Conservation (phyloP, 1,284 basidiomycete genomes). For the Sanghuangporus baumii region DNA sequence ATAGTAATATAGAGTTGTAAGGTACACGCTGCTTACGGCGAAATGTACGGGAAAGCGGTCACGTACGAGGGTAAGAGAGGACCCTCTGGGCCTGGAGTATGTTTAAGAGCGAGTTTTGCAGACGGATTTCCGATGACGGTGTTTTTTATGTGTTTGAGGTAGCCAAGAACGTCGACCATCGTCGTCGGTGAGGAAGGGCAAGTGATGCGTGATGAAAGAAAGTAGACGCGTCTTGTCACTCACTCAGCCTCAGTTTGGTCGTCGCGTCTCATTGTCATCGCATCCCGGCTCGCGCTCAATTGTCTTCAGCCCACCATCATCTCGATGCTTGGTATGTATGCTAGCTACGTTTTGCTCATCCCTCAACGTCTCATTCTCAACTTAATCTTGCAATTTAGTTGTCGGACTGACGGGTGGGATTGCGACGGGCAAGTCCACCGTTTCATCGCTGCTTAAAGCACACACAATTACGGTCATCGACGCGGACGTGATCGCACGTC, state of each 20-base stretch:
- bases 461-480: constrained; percentile 81
- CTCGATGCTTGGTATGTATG: neutral
- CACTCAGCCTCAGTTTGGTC: too few relatives aligned
- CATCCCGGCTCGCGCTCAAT: too few relatives aligned
- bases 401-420: constrained; percentile 96
- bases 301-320: too few relatives aligned
- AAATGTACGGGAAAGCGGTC: neutral
- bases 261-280: too few relatives aligned
- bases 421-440: constrained; percentile 94
- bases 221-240: neutral
- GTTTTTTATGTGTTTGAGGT: constrained; percentile 64
- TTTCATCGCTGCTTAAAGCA: constrained; percentile 67
- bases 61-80: constrained; percentile 9
- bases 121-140: constrained; percentile 68
- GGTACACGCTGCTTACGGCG: neutral
- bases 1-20: neutral
- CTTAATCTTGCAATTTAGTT: constrained; percentile 42
- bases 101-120: constrained; percentile 47
- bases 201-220: neutral
- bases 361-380: neutral
- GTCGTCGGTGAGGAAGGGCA: neutral
- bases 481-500: constrained; percentile 85
- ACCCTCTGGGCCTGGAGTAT: neutral
- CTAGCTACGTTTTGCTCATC: neutral
- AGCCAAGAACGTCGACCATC: constrained; percentile 13